phyloP scores from a whole-genome alignment of 2,329 filamentous ascomycete genomes.

The Colletotrichum lini region DNA sequence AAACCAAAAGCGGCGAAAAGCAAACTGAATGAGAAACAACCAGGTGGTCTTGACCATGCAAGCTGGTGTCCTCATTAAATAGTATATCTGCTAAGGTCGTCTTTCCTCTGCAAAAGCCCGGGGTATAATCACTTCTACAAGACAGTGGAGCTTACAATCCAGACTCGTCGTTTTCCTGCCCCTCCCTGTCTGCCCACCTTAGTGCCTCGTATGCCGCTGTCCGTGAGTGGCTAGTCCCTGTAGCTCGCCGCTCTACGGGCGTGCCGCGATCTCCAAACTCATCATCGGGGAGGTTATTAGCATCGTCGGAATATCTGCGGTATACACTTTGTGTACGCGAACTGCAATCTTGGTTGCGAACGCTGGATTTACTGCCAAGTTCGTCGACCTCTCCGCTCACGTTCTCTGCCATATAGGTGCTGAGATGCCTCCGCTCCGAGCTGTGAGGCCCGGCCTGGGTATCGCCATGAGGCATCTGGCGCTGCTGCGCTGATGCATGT shows the following conservation, averaged over 20 bases:
- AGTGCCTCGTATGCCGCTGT: neutral
- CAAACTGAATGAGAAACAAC: neutral
- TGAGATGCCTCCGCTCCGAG: neutral
- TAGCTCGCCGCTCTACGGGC: neutral
- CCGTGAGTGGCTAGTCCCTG: neutral
- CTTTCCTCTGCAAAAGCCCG: neutral
- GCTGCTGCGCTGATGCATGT: neutral
- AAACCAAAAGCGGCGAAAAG: neutral
- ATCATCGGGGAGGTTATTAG: neutral
- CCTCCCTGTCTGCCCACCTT: neutral
- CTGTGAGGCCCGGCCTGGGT: neutral
- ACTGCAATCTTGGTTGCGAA: neutral
- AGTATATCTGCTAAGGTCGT: neutral
- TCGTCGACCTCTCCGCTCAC: neutral
- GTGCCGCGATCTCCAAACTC: neutral
- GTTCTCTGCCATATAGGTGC: neutral
- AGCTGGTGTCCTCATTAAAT: neutral
- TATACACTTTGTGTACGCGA: neutral
- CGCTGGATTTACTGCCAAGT: neutral
- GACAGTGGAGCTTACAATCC: neutral
- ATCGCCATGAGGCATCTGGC: neutral
- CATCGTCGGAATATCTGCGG: neutral
- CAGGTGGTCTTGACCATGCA: neutral
- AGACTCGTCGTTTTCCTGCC: neutral
- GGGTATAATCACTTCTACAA: neutral